A percentile compares a stretch with the other conserved stretches of the same genome.
Conservation (phyloP, 441 rosid genomes). For the Lepidium campestre region DNA sequence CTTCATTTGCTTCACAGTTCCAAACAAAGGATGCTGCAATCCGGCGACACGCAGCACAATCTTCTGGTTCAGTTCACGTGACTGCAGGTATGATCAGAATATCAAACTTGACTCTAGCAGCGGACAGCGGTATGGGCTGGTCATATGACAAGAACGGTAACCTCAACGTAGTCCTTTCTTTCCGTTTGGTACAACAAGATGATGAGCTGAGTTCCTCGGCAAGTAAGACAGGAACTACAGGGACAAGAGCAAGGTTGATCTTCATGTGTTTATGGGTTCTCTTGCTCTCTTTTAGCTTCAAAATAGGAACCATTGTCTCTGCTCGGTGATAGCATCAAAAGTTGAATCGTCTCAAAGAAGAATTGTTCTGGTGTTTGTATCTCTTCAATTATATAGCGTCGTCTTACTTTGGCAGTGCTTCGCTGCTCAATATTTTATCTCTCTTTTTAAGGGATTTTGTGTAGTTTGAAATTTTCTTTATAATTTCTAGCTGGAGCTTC, state of each 20-base stretch:
- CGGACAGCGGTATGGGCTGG: slow-evolving; percentile 48
- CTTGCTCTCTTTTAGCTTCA: slow-evolving; percentile 58
- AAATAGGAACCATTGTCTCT: slow-evolving; percentile 47
- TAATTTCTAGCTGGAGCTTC: slow-evolving; percentile 3
- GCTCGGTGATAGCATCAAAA: slow-evolving; percentile 42
- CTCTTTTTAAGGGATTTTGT: neutral
- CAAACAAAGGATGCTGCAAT: slow-evolving; percentile 66
- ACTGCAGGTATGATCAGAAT: slow-evolving; percentile 94
- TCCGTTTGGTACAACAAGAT: slow-evolving; percentile 46
- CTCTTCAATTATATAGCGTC: slow-evolving; percentile 15
- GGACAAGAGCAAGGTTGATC: slow-evolving; percentile 46
- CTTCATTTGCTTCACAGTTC: slow-evolving; percentile 80
- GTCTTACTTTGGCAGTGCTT: slow-evolving; percentile 25
- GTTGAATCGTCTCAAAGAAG: slow-evolving; percentile 5
- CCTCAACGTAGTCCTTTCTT: slow-evolving; percentile 30
- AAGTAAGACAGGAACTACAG: slow-evolving; percentile 42
- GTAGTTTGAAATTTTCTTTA: slow-evolving; percentile 14
- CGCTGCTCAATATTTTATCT: slow-evolving; percentile 21
- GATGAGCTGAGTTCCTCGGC: slow-evolving; percentile 6
- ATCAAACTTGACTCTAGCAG: slow-evolving; percentile 29
- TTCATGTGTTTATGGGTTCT: slow-evolving; percentile 64
- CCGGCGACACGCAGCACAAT: slow-evolving; percentile 52
- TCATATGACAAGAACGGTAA: slow-evolving; percentile 60
- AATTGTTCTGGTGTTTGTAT: slow-evolving; percentile 10
- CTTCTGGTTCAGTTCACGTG: slow-evolving; percentile 77